Base-by-base conservation (phyloP, 2,329 filamentous ascomycete species). In the Paecilomyces dactylethromorphus region DNA sequence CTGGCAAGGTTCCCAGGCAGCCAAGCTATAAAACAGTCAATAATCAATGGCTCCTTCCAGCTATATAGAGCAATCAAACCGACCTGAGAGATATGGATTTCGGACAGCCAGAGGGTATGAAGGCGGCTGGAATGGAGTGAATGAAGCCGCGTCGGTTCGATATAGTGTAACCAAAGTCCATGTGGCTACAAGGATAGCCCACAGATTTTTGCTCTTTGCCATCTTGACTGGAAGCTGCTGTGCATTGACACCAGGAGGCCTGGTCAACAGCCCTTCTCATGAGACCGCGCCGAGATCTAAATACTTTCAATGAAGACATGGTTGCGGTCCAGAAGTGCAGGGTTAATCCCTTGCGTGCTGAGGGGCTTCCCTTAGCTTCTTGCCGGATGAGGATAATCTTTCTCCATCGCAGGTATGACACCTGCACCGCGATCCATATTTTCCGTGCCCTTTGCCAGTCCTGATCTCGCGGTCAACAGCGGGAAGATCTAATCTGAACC, bases 21-120 rank as follows among this genome's bases (percentile, higher is more conserved):
- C 77, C 77, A 79, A 64, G 72, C 65, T 45, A 45, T n/a, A 45
- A 4, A n/a, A 45, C 39, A 18, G n/a, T 45, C n/a, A 45, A 45
- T 18, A n/a, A 45, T n/a, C 15, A 21, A n/a, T 29, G 26, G 3
- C 15, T 18, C 18, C 39, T 45, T 18, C 15, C 18, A 21, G 18
- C n/a, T 45, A 18, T 45, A 45, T 18, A 10, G 39, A 0, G 39
- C n/a, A 45, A 1, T 45, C 1, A 3, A 33, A 45, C 39, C 4
- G 39, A 45, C 39, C 39, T 55, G 75, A 78, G 13, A 78, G 67
- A 60, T 78, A 78, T 35, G 76, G 76, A 59, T 73, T 77, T 51
- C 73, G 71, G n/a, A 79, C 77, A 8, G 76, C 77, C 53, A 78
- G 62, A 2, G 76, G 76, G 62, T 78, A 79, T 2, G 77, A 78